A percentile compares a stretch with the other conserved stretches of the same genome.
Conservation (phyloP, 163 green algal genomes). For the Scenedesmus sp. region DNA sequence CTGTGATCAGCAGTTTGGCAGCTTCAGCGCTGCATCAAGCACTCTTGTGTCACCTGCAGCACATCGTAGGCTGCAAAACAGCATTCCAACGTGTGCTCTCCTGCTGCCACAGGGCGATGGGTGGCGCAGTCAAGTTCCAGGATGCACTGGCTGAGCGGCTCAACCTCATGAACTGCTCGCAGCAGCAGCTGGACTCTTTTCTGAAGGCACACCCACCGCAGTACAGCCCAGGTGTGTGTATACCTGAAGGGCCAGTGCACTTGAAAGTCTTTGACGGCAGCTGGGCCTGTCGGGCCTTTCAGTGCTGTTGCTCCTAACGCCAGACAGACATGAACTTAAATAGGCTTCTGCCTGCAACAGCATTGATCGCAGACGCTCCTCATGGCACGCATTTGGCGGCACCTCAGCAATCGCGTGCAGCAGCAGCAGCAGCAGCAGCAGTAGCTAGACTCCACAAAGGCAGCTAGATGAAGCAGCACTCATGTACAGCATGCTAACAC, state of each 20-base stretch:
- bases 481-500: background rate
- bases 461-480: background rate
- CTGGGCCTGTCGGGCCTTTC: background rate
- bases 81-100: background rate
- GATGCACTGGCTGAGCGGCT: slow-evolving; percentile 90
- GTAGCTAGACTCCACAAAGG: background rate
- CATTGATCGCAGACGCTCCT: background rate
- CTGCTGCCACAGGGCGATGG: slow-evolving; percentile 88
- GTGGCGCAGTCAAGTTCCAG: slow-evolving; percentile 92
- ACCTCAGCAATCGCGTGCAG: background rate
- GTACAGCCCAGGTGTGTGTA: slow-evolving; percentile 69
- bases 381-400: background rate
- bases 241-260: background rate
- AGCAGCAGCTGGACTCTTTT: slow-evolving; percentile 82
- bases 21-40: no score
- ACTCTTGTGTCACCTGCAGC: no score
- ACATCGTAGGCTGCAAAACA: no score
- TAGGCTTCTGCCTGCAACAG: background rate
- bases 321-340: no score
- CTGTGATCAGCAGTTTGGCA: no score
- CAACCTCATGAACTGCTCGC: slow-evolving; percentile 86
- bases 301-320: background rate
- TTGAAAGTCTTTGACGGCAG: background rate
- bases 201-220: slow-evolving; percentile 82
- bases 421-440: background rate